Evolutionary conservation across 2,329 filamentous ascomycete species (phyloP).

Genomic region (Hymenoscyphus occultus): DNA sequence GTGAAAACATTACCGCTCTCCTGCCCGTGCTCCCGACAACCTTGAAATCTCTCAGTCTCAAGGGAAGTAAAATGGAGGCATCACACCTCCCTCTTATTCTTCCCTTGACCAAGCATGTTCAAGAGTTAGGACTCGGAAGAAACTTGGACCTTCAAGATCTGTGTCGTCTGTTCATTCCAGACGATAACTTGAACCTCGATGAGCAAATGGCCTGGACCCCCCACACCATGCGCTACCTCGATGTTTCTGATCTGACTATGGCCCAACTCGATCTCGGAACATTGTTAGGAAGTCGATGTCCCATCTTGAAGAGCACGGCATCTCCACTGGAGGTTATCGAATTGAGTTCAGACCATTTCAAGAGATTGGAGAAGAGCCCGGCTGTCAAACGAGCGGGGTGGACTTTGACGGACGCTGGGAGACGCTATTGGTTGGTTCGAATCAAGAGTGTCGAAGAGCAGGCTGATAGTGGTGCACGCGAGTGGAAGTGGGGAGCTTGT

Average conservation of each 20-base stretch:
- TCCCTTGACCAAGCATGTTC: conserved; percentile 66
- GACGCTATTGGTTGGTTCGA: conserved; percentile 33
- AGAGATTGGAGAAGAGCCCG: conserved; percentile 55
- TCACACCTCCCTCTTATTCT: conserved; percentile 62
- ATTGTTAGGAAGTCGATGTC: conserved; percentile 48
- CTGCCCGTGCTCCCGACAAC: conserved; percentile 64
- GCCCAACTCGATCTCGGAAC: conserved; percentile 57
- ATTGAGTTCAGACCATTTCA: conserved; percentile 65
- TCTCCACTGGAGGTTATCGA: conserved; percentile 75
- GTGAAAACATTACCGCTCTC: conserved; percentile 61
- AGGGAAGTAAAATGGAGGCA: conserved; percentile 67
- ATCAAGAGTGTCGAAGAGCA: conserved; percentile 31
- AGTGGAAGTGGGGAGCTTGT: conserved; percentile 82
- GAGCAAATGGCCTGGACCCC: conserved; percentile 47
- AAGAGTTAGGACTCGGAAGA: conserved; percentile 72
- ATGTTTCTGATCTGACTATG: conserved; percentile 69
- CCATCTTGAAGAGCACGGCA: conserved; percentile 57
- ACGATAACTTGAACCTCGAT: conserved; percentile 31
- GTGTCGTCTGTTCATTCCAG: conserved; percentile 27
- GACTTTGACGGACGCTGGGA: conserved; percentile 46
- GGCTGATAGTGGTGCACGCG: conserved; percentile 55
- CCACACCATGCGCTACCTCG: conserved; percentile 69
- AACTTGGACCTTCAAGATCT: conserved; percentile 64
- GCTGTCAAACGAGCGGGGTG: conserved; percentile 14
- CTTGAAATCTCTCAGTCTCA: conserved; percentile 71